These are phyloP conservation scores for Lentinula edodes DNA, from an alignment of 768 basidiomycete genomes.

Conservation along the genomic window DNA sequence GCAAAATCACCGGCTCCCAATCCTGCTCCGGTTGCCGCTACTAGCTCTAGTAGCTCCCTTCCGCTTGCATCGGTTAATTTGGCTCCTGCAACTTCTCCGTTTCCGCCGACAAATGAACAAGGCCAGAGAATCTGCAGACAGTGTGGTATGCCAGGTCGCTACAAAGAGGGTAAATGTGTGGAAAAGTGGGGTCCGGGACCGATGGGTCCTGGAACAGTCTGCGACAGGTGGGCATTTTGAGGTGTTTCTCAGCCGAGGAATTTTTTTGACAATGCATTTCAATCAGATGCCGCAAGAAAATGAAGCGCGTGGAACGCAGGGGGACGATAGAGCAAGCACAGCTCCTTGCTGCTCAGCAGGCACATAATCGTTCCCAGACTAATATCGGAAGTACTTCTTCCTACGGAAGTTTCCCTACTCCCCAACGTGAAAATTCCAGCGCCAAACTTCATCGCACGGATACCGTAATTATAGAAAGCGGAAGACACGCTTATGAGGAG, in stretches of 20 bases:
- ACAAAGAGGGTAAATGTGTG: conserved; percentile 82
- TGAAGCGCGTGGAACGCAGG: conserved; percentile 76
- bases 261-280: background rate
- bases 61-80: conserved; percentile 12
- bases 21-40: background rate
- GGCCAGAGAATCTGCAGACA: conserved; percentile 77
- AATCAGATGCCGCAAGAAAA: conserved; percentile 72
- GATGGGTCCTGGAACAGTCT: conserved; percentile 78
- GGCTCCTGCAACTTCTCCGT: conserved; percentile 24
- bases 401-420: background rate
- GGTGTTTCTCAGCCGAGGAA: background rate
- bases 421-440: background rate
- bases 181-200: conserved; percentile 88
- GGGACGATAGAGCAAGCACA: conserved; percentile 53
- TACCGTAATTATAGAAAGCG: conserved; percentile 1
- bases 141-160: conserved; percentile 67
- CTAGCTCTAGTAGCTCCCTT: conserved; percentile 9
- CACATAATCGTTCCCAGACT: background rate
- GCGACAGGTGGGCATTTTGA: conserved; percentile 53
- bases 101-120: conserved; percentile 45
- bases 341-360: conserved; percentile 2
- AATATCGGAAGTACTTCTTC: background rate
- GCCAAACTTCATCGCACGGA: conserved; percentile 3
- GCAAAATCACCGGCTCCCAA: background rate
- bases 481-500: background rate